Evolutionary conservation across 352 stramenopile species (phyloP), one percentile per base, ranked within the genome.

Genomic region (Phytopythium aichiense): DNA sequence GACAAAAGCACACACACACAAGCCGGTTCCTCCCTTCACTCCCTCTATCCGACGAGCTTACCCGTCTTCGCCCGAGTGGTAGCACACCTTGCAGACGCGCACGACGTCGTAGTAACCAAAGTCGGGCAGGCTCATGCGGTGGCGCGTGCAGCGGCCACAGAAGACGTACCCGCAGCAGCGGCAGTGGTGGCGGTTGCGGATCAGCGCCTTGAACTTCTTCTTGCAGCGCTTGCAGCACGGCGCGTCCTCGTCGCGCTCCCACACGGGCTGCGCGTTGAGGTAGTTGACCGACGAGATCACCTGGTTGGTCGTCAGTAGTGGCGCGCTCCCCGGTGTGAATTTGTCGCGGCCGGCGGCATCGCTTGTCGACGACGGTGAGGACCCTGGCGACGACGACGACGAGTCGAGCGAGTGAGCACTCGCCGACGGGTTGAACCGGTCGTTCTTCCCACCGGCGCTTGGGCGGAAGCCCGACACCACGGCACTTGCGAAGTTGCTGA

Each of bases 31-130:
- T 23, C 18, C 7, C 16, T 22, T 5, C 42, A 1, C 7, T 48
- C 42, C 22, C 16, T 48, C 38, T 22, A 12, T 18, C 42, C 16
- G 45, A 31, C 20, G n/a, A 16, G 35, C 28, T 72, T 67, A 79
- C 37, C 71, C 71, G 23, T 90, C 84, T 49, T 89, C 81, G 50
- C 81, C 84, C 25, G 79, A 89, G 62, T 89, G 89, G 72, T 93
- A 94, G 66, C 86, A 94, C 20, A 81, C 63, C 28, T 77, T 76
- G 65, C 86, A 94, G 46, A 94, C 86, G 58, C 86, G 86, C 28
- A 94, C 86, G 38, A 93, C 77, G 57, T 94, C 86, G 64, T 91
- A 91, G 67, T 94, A 94, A 22, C 86, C 86, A 72, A 94, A 94
- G 62, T 94, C 86, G 9, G 86, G 86, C 28, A 94, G 58, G 64